Percentiles rank a stretch among this genome's conserved stretches.
Conservation (phyloP, 306 rosid genomes). For the Senna siamea region DNA sequence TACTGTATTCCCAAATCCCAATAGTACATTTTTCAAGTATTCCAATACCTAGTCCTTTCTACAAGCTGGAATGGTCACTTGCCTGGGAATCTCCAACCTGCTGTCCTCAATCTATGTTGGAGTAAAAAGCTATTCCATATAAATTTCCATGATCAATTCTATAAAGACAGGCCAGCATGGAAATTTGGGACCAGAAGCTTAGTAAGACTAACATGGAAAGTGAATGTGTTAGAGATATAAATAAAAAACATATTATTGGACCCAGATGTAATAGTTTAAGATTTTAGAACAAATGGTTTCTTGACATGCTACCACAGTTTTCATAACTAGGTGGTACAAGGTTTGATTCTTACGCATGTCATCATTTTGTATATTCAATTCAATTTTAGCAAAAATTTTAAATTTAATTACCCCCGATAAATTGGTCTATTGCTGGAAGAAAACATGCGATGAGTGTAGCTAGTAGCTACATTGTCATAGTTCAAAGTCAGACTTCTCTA, state of each 20-base stretch:
- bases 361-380: not conserved
- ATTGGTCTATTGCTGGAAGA: not conserved
- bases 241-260: not conserved
- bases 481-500: not conserved
- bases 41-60: not conserved
- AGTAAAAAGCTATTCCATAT: not conserved
- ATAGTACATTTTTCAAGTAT: too few species aligned
- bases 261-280: not conserved
- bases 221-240: not conserved
- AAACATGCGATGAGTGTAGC: not conserved
- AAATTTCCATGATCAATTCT: not conserved
- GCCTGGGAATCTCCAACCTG: not conserved
- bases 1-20: too few species aligned
- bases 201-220: not conserved
- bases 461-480: not conserved
- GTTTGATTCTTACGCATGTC: not conserved
- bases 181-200: not conserved
- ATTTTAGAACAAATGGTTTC: not conserved
- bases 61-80: not conserved
- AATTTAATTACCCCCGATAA: not conserved
- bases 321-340: too few species aligned
- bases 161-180: not conserved
- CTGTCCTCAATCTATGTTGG: not conserved
- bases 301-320: not conserved
- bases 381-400: not conserved